A percentile compares a stretch with the other conserved stretches of the same genome.
These are phyloP conservation scores for Populus hybrid DNA, from an alignment of 441 rosid genomes.

Conservation along the genomic window DNA sequence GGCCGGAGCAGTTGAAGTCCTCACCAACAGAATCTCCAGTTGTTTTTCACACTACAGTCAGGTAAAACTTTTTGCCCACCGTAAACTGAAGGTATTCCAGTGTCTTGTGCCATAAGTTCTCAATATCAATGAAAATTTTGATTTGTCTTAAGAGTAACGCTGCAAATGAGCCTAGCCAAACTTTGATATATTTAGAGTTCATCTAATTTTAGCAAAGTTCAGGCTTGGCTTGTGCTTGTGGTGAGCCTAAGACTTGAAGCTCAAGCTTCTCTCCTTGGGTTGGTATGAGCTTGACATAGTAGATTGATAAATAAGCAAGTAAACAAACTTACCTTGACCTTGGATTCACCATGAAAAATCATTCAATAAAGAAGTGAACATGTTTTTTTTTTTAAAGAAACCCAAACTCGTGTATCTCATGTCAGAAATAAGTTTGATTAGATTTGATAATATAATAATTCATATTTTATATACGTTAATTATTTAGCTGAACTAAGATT, in stretches of 20 bases:
- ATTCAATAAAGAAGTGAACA: background rate
- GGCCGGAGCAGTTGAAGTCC: conserved; percentile 88
- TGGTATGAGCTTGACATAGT: background rate
- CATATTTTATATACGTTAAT: background rate
- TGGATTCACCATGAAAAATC: background rate
- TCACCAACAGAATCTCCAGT: conserved; percentile 71
- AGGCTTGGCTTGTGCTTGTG: background rate
- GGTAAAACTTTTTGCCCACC: conserved; percentile 33
- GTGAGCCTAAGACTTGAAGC: background rate
- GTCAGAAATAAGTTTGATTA: background rate
- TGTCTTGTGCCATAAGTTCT: conserved; percentile 7
- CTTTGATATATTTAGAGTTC: background rate
- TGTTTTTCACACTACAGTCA: conserved; percentile 67
- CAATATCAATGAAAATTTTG: background rate
- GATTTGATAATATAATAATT: background rate
- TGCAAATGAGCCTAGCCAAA: background rate
- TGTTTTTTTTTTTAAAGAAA: background rate
- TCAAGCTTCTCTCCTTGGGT: background rate
- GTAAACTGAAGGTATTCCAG: background rate
- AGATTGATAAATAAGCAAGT: background rate
- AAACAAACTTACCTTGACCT: background rate
- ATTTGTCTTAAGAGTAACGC: background rate
- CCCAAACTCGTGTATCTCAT: background rate
- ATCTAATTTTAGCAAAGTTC: background rate
- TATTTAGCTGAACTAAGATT: background rate